Evolutionary conservation across 371 early-diverging fungal species (phyloP).

Genomic region (Dinochytrium kinnereticum): DNA sequence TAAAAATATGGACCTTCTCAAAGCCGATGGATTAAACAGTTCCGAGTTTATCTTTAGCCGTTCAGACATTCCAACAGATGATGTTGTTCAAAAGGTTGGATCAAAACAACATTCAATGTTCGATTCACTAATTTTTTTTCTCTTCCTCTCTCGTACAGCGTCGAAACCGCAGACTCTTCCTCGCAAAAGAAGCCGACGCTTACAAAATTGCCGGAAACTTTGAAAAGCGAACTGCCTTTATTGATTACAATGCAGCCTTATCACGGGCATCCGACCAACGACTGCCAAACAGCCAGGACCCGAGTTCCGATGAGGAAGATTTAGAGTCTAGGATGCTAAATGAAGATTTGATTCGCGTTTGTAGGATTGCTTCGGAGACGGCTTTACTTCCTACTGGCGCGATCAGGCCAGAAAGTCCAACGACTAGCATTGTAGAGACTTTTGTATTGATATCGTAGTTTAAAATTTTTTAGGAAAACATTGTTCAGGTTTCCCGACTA

Average conservation of each 20-base stretch:
- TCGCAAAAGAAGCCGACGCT: conserved; percentile 32
- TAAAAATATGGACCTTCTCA: conserved; percentile 18
- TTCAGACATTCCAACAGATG: neutral
- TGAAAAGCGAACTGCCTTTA: conserved; percentile 12
- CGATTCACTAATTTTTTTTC: too few species aligned
- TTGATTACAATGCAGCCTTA: conserved; percentile 27
- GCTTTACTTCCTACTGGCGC: conserved; percentile 4
- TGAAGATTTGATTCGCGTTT: conserved; percentile 17
- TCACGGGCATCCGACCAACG: neutral
- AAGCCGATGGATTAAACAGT: neutral
- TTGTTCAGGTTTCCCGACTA: neutral
- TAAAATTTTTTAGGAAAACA: neutral
- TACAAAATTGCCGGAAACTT: conserved; percentile 22
- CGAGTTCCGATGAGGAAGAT: conserved; percentile 5
- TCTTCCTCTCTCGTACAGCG: too few species aligned
- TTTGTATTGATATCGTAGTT: neutral
- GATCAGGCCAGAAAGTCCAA: conserved; percentile 4
- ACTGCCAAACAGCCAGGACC: neutral
- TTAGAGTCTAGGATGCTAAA: neutral
- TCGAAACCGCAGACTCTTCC: conserved; percentile 36
- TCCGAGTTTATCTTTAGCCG: neutral
- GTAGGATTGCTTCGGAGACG: neutral
- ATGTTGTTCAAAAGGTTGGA: conserved; percentile 1
- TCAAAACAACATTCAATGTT: too few species aligned
- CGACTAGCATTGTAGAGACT: conserved; percentile 14